Percentiles rank a stretch among this genome's conserved stretches.
phyloP scores from a whole-genome alignment of 805 yeast species.

The Isabelozyma rhagii region DNA sequence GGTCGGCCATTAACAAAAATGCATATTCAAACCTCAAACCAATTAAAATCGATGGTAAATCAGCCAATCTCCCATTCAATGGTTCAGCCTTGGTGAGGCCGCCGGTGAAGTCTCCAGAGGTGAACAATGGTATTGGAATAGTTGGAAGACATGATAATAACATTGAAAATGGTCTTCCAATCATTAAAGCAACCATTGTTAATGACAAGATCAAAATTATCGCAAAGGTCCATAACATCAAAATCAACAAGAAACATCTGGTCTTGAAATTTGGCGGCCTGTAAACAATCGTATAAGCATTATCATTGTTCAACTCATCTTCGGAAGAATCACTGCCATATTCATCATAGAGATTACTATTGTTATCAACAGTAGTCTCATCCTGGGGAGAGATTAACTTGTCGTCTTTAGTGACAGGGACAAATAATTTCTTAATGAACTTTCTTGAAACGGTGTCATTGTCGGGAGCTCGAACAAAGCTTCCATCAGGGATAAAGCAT shows the following conservation, averaged over 20 bases:
- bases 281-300: constrained; percentile 71
- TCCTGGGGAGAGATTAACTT: constrained; percentile 36
- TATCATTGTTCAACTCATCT: constrained; percentile 32
- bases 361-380: constrained; percentile 8
- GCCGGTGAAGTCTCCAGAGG: not conserved
- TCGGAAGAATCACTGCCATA: constrained; percentile 38
- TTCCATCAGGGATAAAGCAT: constrained; percentile 77
- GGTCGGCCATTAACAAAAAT: not conserved
- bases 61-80: constrained; percentile 18
- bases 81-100: not conserved
- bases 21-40: constrained; percentile 9
- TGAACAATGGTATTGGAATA: not conserved
- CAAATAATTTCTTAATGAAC: constrained; percentile 64
- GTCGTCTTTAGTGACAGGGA: constrained; percentile 80
- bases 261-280: constrained; percentile 74
- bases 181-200: constrained; percentile 16
- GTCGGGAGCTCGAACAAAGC: constrained; percentile 81
- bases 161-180: constrained; percentile 25
- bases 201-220: constrained; percentile 24
- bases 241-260: constrained; percentile 51
- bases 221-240: constrained; percentile 47
- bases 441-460: constrained; percentile 71
- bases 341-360: constrained; percentile 2
- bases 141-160: not conserved
- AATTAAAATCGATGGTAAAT: constrained; percentile 13